These are phyloP conservation scores for Saturnispora quitensis DNA, from an alignment of 805 yeast species.

Conservation along the genomic window DNA sequence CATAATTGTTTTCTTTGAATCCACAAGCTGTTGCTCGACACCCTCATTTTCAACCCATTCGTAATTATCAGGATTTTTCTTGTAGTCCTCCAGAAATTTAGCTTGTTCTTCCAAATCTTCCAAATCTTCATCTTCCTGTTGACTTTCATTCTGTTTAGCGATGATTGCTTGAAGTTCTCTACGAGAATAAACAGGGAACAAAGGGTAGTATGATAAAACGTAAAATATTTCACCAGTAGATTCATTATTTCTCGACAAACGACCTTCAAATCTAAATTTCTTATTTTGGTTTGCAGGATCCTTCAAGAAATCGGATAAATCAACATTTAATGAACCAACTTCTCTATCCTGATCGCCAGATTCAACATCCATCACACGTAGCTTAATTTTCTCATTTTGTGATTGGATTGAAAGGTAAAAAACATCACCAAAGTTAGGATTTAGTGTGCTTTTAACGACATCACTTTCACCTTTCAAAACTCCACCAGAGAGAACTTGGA, in stretches of 20 bases:
- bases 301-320: slow-evolving; percentile 8
- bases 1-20: slow-evolving; percentile 34
- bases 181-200: slow-evolving; percentile 51
- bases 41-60: slow-evolving; percentile 51
- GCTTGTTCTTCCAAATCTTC: slow-evolving; percentile 39
- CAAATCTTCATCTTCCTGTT: slow-evolving; percentile 29
- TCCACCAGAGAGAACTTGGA: slow-evolving; percentile 49
- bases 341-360: slow-evolving; percentile 49
- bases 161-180: slow-evolving; percentile 43
- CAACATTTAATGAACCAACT: slow-evolving; percentile 48
- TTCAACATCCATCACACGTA: slow-evolving; percentile 63
- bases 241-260: slow-evolving; percentile 11
- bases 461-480: slow-evolving; percentile 46
- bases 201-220: slow-evolving; percentile 57
- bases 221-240: slow-evolving; percentile 41
- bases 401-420: slow-evolving; percentile 53
- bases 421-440: slow-evolving; percentile 54
- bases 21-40: slow-evolving; percentile 25
- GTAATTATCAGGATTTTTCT: slow-evolving; percentile 50
- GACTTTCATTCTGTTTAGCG: slow-evolving; percentile 31
- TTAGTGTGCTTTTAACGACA: slow-evolving; percentile 41
- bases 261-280: slow-evolving; percentile 6
- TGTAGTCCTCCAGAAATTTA: slow-evolving; percentile 40
- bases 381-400: slow-evolving; percentile 46
- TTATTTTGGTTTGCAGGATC: slow-evolving; percentile 11